Evolutionary conservation across 352 stramenopile species (phyloP), one percentile per base, ranked within the genome.

Genomic region (Phytopythium kandeliae): DNA sequence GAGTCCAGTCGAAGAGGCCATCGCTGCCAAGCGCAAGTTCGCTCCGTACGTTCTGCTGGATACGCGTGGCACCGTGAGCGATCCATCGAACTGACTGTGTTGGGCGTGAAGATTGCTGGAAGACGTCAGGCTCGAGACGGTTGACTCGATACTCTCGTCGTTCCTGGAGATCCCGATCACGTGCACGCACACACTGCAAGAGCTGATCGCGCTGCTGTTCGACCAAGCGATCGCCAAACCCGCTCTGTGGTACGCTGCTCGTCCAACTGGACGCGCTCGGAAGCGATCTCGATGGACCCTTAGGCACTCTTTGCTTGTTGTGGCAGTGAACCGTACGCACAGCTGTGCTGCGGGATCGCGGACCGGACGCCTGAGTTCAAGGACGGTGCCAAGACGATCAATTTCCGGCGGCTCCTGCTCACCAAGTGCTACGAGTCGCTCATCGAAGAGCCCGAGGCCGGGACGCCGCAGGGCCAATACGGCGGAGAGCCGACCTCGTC

Each of bases 401-500:
- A 89, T 42, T 92, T 92, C 48, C 74, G 81, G 28, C 76, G 81
- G 40, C 78, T 92, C 51, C 48, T 92, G 12, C 65, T 92, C 13
- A 89, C 77, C 21, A 80, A 81, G 37, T 92, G 78, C 61, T 92
- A 92, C 54, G 81, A 92, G 48, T 76, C 81, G 15, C 67, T 92
- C 16, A 78, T 92, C 37, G 81, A 89, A 68, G 78, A 89, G 45
- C 68, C 72, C 2, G 70, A 85, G 26, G 63, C 24, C 36, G 60
- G 44, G 4, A 30, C 44, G n/a, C 6, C 16, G 3, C 44, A 50
- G n/a, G 28, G 44, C 19, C 44, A 54, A 24, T 38, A 24, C 46
- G 41, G 33, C 51, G 26, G n/a, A 50, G 44, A 50, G 28, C 40
- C 63, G 13, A 38, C 55, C 6, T 54, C 58, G 8, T 28, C 65